Evolutionary conservation across 2,329 filamentous ascomycete genomes (phyloP).

Genomic region (Metarhizium rileyi): DNA sequence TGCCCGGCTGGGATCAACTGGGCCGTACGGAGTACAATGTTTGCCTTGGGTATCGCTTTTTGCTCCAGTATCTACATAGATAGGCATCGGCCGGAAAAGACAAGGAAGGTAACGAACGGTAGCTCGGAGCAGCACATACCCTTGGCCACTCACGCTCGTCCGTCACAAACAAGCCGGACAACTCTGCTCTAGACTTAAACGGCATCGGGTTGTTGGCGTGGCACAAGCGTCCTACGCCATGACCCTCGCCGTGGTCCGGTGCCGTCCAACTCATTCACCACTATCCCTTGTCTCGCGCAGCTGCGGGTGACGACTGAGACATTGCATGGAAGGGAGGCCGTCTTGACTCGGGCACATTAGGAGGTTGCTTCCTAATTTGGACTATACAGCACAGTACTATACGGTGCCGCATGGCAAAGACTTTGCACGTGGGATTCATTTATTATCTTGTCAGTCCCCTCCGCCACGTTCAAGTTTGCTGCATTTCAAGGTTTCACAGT

Average conservation of each 20-base stretch:
- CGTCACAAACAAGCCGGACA: not conserved
- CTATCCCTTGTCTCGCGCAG: slow-evolving; percentile 3
- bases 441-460: too few species aligned
- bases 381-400: too few species aligned
- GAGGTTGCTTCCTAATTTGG: not conserved
- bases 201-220: not conserved
- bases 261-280: not conserved
- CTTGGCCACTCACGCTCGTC: not conserved
- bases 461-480: not conserved
- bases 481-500: not conserved
- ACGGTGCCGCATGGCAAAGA: too few species aligned
- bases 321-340: not conserved
- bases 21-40: not conserved
- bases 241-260: not conserved
- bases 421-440: too few species aligned
- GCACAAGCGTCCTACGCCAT: not conserved
- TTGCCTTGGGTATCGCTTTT: not conserved
- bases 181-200: not conserved
- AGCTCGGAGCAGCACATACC: too few species aligned
- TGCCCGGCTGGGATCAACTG: not conserved
- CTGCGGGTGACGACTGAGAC: slow-evolving; percentile 6
- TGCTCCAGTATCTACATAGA: not conserved
- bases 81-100: not conserved
- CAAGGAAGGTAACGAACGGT: too few species aligned
- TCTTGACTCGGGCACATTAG: not conserved